Evolutionary conservation across 169 alveolate genomes (phyloP), one percentile per base, ranked within the genome.

Genomic region (Theileria parva): DNA sequence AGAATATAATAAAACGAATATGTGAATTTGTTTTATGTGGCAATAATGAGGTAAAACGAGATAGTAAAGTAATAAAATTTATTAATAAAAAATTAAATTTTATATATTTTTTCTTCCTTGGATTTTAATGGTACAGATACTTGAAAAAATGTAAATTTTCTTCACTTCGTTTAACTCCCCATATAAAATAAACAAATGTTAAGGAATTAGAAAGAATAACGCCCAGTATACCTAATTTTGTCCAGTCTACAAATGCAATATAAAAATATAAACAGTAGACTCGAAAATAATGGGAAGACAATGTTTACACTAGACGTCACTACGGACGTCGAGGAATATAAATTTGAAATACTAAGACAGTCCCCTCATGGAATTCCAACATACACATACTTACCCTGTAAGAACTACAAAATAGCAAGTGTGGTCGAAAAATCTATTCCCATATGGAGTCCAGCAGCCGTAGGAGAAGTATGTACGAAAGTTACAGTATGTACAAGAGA

Each of bases 281-380:
- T 2, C 8, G 32, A 21, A 21, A 57, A 57, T 11, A 57, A 25
- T 19, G 32, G 2, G 66, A 19, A 8, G 19, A 17, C 23, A n/a
- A n/a, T n/a, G 44, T n/a, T 44, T 37, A 51, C 64, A 68, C 64
- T 68, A 21, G 77, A 68, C 39, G 44, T 68, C n/a, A 68, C 32
- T 59, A 23, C 25, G 19, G 77, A 51, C n/a, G 44, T 68, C 39
- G 77, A 68, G n/a, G 77, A 68, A 51, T n/a, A 44, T 11, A 25
- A 21, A 51, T 68, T 68, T 27, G 66, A 68, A 68, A 13, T 68
- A 21, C 30, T 68, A 23, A 68, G 37, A 27, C 77, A 68, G 64
- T 30, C 34, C 2, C 77, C 77, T 23, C 64, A 68, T 34, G 77
- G 64, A 19, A 68, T 68, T n/a, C 77, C 27, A 68, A 68, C 64